Evolutionary conservation across 1,284 basidiomycete genomes (phyloP).

Genomic region (Neotropicomus parvogracilis): DNA sequence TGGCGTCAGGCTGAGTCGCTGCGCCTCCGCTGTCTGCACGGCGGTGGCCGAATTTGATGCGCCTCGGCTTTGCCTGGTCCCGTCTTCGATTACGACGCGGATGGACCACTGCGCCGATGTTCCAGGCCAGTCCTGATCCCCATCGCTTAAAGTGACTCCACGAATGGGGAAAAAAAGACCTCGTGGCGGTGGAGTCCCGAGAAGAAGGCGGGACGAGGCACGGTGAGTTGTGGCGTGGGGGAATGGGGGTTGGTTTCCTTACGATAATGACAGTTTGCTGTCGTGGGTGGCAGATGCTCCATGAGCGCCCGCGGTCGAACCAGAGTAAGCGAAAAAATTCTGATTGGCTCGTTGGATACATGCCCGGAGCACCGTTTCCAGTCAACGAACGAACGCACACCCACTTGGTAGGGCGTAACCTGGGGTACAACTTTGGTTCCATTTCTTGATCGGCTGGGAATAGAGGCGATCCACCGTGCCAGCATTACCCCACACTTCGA

Average conservation of each 20-base stretch:
- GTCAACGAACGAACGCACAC: conserved; percentile 59
- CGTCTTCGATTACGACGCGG: conserved; percentile 11
- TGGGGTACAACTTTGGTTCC: neutral
- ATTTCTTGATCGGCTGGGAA: neutral
- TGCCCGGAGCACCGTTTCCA: conserved; percentile 41
- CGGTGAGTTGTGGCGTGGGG: conserved; percentile 31
- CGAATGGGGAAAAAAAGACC: conserved; percentile 9
- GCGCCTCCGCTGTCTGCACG: neutral
- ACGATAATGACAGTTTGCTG: neutral
- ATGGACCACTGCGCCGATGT: neutral
- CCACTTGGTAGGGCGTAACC: neutral
- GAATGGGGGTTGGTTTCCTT: neutral
- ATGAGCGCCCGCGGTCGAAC: neutral
- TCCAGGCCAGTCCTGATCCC: neutral
- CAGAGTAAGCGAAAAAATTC: neutral
- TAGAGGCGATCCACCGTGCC: conserved; percentile 4
- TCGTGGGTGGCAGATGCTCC: neutral
- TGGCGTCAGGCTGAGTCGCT: neutral
- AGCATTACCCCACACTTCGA: conserved; percentile 26
- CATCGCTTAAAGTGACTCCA: neutral
- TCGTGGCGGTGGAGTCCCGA: conserved; percentile 7
- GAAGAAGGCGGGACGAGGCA: conserved; percentile 32
- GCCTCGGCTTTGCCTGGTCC: no score
- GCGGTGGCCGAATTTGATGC: conserved; percentile 1
- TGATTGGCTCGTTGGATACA: neutral